A percentile compares a stretch with the other conserved stretches of the same genome.
phyloP scores from a whole-genome alignment of 371 early-diverging fungal species.

The Mucor circinelloides region DNA sequence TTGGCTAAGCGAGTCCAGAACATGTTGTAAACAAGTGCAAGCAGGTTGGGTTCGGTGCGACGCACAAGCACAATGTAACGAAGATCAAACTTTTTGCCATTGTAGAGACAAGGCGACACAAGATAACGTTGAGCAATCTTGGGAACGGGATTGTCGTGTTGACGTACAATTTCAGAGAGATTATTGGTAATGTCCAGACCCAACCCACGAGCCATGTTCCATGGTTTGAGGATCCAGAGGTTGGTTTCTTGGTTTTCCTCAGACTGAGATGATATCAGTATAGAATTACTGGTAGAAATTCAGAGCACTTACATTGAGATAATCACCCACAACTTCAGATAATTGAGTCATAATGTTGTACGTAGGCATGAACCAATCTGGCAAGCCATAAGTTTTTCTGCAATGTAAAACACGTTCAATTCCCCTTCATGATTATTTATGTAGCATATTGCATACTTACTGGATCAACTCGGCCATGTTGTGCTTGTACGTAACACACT shows the following conservation, averaged over 20 bases:
- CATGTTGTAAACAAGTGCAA: constrained; percentile 57
- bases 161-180: constrained; percentile 52
- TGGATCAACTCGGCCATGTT: constrained; percentile 52
- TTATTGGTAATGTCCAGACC: constrained; percentile 45
- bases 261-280: neutral
- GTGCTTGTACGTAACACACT: constrained; percentile 55
- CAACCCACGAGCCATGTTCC: constrained; percentile 59
- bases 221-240: constrained; percentile 62
- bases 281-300: neutral
- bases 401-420: neutral
- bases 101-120: constrained; percentile 58
- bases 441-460: constrained; percentile 24
- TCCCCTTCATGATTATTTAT: neutral
- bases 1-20: constrained; percentile 67
- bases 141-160: constrained; percentile 52
- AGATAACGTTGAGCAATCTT: constrained; percentile 59
- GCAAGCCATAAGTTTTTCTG: constrained; percentile 49
- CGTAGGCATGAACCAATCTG: constrained; percentile 53
- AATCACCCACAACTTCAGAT: constrained; percentile 54
- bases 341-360: constrained; percentile 55
- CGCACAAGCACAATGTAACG: constrained; percentile 60
- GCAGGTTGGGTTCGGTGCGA: constrained; percentile 40
- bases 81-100: constrained; percentile 63
- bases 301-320: constrained; percentile 28
- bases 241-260: constrained; percentile 41